phyloP scores from a whole-genome alignment of 371 early-diverging fungal species.

The Mortierella polycephala region DNA sequence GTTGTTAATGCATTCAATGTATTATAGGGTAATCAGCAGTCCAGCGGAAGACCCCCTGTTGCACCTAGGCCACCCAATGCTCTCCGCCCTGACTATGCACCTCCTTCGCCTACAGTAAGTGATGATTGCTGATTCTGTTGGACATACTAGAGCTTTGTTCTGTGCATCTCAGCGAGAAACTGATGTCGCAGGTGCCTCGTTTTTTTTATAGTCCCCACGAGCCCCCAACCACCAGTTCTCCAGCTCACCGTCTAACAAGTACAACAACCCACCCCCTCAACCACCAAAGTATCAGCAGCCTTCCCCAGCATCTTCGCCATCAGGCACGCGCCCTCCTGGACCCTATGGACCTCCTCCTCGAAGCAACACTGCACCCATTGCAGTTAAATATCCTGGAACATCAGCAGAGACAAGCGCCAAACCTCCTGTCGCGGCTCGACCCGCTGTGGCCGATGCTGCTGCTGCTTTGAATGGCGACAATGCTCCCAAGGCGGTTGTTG shows the following conservation, averaged over 20 bases:
- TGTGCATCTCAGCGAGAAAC: background rate
- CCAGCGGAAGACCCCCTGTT: slow-evolving; percentile 29
- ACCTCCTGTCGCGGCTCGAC: slow-evolving; percentile 18
- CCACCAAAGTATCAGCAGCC: slow-evolving; percentile 28
- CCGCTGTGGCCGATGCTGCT: slow-evolving; percentile 41
- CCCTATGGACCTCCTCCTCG: slow-evolving; percentile 40
- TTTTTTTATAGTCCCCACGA: slow-evolving; percentile 36
- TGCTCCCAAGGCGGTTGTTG: slow-evolving; percentile 63
- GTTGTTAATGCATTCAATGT: background rate
- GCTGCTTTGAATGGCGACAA: slow-evolving; percentile 49
- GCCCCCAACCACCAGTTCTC: slow-evolving; percentile 39
- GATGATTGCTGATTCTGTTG: background rate
- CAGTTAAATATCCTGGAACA: slow-evolving; percentile 22
- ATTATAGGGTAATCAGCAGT: slow-evolving; percentile 34
- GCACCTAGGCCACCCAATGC: slow-evolving; percentile 39
- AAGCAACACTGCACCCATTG: slow-evolving; percentile 41
- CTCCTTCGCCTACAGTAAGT: slow-evolving; percentile 53
- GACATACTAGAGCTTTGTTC: background rate
- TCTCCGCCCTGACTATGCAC: slow-evolving; percentile 45
- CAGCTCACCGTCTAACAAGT: slow-evolving; percentile 19
- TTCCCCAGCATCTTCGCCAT: slow-evolving; percentile 37
- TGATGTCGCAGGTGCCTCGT: background rate
- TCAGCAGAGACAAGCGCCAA: slow-evolving; percentile 8
- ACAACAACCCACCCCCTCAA: slow-evolving; percentile 17
- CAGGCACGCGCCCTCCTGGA: slow-evolving; percentile 27